These are phyloP conservation scores for Annona squamosa DNA, from an alignment of 164 flowering plant genomes.

Conservation along the genomic window DNA sequence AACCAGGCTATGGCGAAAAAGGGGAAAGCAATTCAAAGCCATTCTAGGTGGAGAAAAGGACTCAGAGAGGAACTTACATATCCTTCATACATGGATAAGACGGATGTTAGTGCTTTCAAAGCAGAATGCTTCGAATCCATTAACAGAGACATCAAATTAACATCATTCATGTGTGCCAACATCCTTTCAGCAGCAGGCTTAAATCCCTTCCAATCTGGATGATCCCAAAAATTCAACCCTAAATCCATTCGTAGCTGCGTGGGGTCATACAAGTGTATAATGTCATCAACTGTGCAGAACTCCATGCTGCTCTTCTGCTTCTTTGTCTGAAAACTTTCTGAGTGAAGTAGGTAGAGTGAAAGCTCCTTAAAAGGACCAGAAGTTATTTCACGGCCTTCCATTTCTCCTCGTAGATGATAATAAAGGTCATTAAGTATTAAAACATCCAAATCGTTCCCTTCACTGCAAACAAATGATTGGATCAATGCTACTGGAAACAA, in stretches of 20 bases:
- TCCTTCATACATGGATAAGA: conserved; percentile 34
- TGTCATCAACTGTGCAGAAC: conserved; percentile 17
- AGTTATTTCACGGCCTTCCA: conserved; percentile 68
- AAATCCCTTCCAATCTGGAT: conserved; percentile 60
- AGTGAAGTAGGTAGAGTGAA: conserved; percentile 42
- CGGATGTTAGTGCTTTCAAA: conserved; percentile 44
- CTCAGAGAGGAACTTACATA: conserved; percentile 37
- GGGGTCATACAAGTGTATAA: conserved; percentile 41
- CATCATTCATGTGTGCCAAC: conserved; percentile 46
- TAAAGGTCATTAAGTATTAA: conserved; percentile 74
- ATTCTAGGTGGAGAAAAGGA: neutral
- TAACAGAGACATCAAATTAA: conserved; percentile 46
- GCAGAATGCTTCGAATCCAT: conserved; percentile 54
- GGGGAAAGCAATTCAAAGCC: neutral
- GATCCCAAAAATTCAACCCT: conserved; percentile 70
- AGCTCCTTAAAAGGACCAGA: conserved; percentile 78
- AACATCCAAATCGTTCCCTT: conserved; percentile 42
- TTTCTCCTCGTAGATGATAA: conserved; percentile 85
- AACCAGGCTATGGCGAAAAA: neutral
- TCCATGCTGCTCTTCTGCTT: conserved; percentile 29
- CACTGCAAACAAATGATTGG: conserved; percentile 30
- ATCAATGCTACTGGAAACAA: neutral
- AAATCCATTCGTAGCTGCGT: conserved; percentile 38
- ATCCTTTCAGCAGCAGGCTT: conserved; percentile 50
- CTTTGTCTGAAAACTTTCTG: conserved; percentile 32